Evolutionary conservation across 2,329 filamentous ascomycete genomes (phyloP).

Genomic region (Stagonosporopsis chrysanthemi): DNA sequence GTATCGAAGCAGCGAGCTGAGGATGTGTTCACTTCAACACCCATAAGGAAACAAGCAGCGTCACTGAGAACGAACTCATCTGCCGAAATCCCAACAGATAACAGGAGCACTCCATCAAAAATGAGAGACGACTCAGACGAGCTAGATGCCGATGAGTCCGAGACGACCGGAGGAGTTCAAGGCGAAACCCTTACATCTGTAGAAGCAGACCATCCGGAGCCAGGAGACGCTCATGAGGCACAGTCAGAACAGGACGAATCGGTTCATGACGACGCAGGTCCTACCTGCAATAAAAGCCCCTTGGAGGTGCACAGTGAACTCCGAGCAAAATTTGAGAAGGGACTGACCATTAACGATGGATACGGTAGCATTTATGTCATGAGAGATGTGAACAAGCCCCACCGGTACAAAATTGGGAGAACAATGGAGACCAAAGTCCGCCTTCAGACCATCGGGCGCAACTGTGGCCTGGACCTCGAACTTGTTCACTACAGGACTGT

Average conservation of each 20-base stretch:
- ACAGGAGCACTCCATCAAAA: no score
- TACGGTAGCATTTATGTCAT: slow-evolving; percentile 3
- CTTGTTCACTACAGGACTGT: neutral
- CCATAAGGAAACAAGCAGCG: neutral
- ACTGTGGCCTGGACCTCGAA: neutral
- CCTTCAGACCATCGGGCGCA: neutral
- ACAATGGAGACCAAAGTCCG: neutral
- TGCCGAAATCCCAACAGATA: neutral
- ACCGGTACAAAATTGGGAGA: slow-evolving; percentile 3
- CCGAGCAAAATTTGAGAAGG: neutral
- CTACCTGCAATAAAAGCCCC: neutral
- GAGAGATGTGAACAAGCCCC: neutral
- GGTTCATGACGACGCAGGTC: neutral
- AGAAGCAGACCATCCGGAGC: neutral
- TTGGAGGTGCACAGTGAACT: neutral
- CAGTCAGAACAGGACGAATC: neutral
- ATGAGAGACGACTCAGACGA: neutral
- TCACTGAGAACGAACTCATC: neutral
- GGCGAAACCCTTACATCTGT: no score
- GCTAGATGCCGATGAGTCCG: no score
- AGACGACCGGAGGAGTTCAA: neutral
- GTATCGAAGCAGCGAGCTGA: neutral
- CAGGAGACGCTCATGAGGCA: neutral
- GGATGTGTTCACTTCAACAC: neutral
- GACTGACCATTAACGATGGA: neutral